Evolutionary conservation across 768 basidiomycete species (phyloP).

Genomic region (Pleurotus sapidus): DNA sequence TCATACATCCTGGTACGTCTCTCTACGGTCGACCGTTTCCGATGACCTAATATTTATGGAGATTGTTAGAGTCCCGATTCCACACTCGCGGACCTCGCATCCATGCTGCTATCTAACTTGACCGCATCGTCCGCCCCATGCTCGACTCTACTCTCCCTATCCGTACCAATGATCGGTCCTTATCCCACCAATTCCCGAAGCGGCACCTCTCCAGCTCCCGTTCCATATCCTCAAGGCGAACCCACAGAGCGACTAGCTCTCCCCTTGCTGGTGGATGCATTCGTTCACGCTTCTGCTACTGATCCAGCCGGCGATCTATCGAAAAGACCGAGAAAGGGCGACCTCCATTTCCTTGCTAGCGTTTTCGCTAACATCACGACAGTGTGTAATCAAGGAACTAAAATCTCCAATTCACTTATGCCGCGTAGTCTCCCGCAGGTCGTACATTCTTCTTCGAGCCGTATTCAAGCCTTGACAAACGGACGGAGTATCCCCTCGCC

Average conservation of each 20-base stretch:
- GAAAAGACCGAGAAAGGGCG: constrained; percentile 62
- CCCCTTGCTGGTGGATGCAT: constrained; percentile 86
- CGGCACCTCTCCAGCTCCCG: constrained; percentile 73
- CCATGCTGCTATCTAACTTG: constrained; percentile 97
- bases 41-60: not conserved
- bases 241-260: constrained; percentile 58
- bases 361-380: constrained; percentile 91
- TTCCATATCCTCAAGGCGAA: constrained; percentile 62
- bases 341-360: constrained; percentile 87
- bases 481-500: constrained; percentile 75
- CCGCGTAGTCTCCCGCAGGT: constrained; percentile 64
- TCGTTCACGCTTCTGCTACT: constrained; percentile 67
- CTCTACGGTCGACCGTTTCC: not conserved
- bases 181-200: constrained; percentile 79
- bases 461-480: constrained; percentile 38
- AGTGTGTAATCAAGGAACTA: constrained; percentile 40
- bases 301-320: constrained; percentile 45
- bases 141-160: constrained; percentile 57
- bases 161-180: constrained; percentile 59
- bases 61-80: constrained; percentile 76
- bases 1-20: constrained; percentile 84
- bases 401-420: not conserved
- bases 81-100: constrained; percentile 87
- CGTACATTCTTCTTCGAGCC: constrained; percentile 81
- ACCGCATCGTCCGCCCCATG: constrained; percentile 73